Percentiles rank a stretch among this genome's conserved stretches.
Evolutionary conservation across 805 yeast species (phyloP).

Genomic region (Saccharomycopsis fodiens): DNA sequence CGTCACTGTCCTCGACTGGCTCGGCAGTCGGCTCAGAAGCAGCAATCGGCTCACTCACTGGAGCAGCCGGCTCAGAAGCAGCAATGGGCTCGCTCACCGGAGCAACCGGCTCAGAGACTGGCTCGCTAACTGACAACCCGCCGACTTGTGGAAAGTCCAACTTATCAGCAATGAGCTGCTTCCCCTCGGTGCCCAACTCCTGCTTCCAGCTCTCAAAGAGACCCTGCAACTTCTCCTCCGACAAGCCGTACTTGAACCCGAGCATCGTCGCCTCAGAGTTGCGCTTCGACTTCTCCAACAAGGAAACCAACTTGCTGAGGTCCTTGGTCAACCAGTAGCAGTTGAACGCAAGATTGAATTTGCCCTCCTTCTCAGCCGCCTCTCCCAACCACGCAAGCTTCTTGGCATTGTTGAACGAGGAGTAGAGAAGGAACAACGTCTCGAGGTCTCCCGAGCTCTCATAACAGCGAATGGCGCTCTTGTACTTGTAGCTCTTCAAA

Average conservation of each 20-base stretch:
- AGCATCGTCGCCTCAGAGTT: constrained; percentile 80
- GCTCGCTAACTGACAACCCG: too few relatives aligned
- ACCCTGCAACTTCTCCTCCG: constrained; percentile 35
- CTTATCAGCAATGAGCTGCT: constrained; percentile 54
- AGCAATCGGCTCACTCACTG: too few relatives aligned
- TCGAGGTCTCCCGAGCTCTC: constrained; percentile 74
- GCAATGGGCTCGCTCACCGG: too few relatives aligned
- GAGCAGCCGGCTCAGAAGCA: too few relatives aligned
- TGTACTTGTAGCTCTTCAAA: constrained; percentile 67
- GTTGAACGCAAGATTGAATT: constrained; percentile 84
- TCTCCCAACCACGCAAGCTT: constrained; percentile 59
- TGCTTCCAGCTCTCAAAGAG: constrained; percentile 64
- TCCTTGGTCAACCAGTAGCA: constrained; percentile 86
- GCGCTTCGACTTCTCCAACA: constrained; percentile 63
- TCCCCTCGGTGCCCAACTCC: constrained; percentile 42
- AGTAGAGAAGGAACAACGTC: constrained; percentile 71
- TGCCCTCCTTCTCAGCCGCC: constrained; percentile 63
- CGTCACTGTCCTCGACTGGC: too few relatives aligned
- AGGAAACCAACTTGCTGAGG: constrained; percentile 49
- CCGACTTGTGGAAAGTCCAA: constrained; percentile 31
- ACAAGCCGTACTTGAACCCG: constrained; percentile 60
- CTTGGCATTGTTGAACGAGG: constrained; percentile 65
- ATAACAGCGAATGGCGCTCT: constrained; percentile 73
- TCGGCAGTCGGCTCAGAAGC: too few relatives aligned
- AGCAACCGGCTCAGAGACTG: too few relatives aligned